Conservation (phyloP, 371 early-diverging fungal species). For the Mucor racemosus region DNA sequence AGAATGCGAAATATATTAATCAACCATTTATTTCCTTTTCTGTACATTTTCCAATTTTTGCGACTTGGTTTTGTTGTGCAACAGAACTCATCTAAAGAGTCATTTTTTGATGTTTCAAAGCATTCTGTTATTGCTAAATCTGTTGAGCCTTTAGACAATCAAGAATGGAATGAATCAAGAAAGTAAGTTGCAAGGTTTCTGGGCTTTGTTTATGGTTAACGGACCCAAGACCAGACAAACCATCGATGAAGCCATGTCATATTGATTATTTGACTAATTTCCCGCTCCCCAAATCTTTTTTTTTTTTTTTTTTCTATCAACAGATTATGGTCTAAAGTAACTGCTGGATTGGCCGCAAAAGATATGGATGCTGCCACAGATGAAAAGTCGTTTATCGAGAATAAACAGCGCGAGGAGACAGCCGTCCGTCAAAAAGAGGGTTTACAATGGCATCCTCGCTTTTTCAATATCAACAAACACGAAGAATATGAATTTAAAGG, state of each 20-base stretch:
- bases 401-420: constrained; percentile 69
- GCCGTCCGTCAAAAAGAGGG: constrained; percentile 61
- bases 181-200: constrained; percentile 43
- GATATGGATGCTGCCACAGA: constrained; percentile 69
- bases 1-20: not conserved
- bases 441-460: constrained; percentile 66
- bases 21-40: no score
- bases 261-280: not conserved
- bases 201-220: constrained; percentile 60
- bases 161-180: constrained; percentile 86
- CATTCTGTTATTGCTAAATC: constrained; percentile 43
- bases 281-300: constrained; percentile 25
- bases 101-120: constrained; percentile 44
- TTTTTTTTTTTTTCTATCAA: constrained; percentile 26
- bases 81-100: constrained; percentile 35
- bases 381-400: constrained; percentile 76
- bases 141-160: constrained; percentile 62
- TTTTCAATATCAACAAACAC: constrained; percentile 44
- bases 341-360: constrained; percentile 66
- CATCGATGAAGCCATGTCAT: constrained; percentile 20
- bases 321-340: constrained; percentile 72
- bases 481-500: constrained; percentile 36
- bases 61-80: not conserved
- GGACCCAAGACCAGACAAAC: constrained; percentile 59
- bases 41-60: no score